These are phyloP conservation scores for Erysimum cheiranthoides DNA, from an alignment of 345 rosid genomes.

Conservation along the genomic window DNA sequence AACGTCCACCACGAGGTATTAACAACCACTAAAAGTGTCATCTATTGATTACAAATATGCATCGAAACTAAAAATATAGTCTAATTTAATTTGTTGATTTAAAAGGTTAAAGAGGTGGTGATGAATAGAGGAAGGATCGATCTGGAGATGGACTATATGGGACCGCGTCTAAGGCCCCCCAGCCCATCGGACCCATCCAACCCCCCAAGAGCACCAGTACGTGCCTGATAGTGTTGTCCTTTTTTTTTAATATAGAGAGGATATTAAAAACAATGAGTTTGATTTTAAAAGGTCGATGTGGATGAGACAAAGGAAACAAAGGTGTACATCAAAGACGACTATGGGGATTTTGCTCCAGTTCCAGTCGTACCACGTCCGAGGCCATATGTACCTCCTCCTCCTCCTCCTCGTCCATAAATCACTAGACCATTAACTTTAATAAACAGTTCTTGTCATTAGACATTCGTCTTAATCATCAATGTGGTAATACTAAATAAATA, in stretches of 20 bases:
- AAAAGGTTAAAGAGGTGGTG: neutral
- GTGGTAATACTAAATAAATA: neutral
- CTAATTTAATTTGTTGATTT: neutral
- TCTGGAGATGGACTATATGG: conserved; percentile 17
- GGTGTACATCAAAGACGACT: neutral
- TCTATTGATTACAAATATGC: neutral
- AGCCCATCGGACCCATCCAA: neutral
- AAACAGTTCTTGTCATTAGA: neutral
- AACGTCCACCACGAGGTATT: conserved; percentile 19
- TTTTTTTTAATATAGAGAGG: no score
- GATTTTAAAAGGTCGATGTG: neutral
- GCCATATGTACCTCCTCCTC: neutral
- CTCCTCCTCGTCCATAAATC: neutral
- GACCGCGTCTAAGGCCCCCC: neutral
- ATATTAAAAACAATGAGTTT: neutral
- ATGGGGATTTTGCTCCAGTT: neutral
- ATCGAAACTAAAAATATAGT: neutral
- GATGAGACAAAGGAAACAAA: neutral
- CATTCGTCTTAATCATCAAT: neutral
- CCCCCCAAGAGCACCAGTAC: neutral
- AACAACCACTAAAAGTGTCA: neutral
- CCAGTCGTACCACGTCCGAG: neutral
- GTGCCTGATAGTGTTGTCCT: neutral
- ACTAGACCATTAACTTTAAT: neutral
- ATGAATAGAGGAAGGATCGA: conserved; percentile 25